Conservation (phyloP, 2,329 filamentous ascomycete genomes). For the Scytalidium lignicola region DNA sequence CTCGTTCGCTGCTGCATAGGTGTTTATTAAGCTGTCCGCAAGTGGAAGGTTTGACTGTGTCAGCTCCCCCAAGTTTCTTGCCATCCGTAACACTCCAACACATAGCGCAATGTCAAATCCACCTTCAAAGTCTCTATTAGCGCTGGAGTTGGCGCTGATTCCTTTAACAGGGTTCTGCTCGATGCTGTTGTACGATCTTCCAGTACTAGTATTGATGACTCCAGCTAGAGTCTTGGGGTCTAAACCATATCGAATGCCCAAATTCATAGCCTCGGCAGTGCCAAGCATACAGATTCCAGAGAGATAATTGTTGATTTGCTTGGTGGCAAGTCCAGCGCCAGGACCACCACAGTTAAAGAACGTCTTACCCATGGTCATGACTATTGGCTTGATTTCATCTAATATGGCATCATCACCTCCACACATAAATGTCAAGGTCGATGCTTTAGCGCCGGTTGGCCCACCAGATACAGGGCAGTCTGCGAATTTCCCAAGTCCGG, state of each 20-base stretch:
- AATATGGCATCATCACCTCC: slow-evolving; percentile 31
- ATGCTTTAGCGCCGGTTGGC: slow-evolving; percentile 26
- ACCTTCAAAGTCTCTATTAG: slow-evolving; percentile 31
- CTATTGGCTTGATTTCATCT: slow-evolving; percentile 34
- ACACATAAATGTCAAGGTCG: slow-evolving; percentile 33
- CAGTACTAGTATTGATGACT: slow-evolving; percentile 43
- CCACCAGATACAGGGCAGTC: slow-evolving; percentile 32
- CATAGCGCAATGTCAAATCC: slow-evolving; percentile 56
- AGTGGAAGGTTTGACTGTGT: slow-evolving; percentile 23
- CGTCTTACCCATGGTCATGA: slow-evolving; percentile 47
- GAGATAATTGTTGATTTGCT: slow-evolving; percentile 57
- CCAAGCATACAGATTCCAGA: slow-evolving; percentile 54
- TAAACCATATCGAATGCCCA: slow-evolving; percentile 52
- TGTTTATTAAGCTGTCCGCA: neutral
- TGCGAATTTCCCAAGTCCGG: slow-evolving; percentile 5
- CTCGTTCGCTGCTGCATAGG: slow-evolving; percentile 1
- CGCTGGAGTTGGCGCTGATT: slow-evolving; percentile 24
- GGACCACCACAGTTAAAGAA: slow-evolving; percentile 51
- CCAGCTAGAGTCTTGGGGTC: slow-evolving; percentile 47
- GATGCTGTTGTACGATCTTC: slow-evolving; percentile 27
- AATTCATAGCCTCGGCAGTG: slow-evolving; percentile 52
- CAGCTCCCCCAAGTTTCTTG: slow-evolving; percentile 46
- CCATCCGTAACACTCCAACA: slow-evolving; percentile 52
- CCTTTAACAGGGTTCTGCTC: slow-evolving; percentile 29
- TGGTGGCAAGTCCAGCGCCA: slow-evolving; percentile 50